Evolutionary conservation across 176 grass and related monocot genomes (phyloP).

Genomic region (Paspalum notatum): DNA sequence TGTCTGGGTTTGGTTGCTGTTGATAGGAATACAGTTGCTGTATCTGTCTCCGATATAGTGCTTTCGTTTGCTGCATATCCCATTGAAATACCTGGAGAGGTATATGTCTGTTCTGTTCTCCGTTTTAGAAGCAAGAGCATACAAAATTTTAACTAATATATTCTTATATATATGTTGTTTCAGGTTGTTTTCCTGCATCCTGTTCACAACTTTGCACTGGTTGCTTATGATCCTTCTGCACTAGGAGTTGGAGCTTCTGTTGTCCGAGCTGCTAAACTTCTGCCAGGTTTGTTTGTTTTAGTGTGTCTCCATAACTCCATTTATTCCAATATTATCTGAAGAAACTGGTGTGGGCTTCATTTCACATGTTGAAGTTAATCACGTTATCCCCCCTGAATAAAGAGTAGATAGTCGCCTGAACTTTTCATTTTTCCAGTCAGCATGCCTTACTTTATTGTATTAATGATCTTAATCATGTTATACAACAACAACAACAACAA

Average conservation of each 20-base stretch:
- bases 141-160: conserved; percentile 28
- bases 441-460: not conserved
- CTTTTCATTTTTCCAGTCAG: conserved; percentile 8
- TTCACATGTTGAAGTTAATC: conserved; percentile 14
- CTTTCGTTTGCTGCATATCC: conserved; percentile 99
- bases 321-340: conserved; percentile 12
- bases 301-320: not conserved
- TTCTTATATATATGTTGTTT: conserved; percentile 38
- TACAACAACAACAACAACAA: too few relatives aligned
- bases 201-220: conserved; percentile 93
- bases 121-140: conserved; percentile 16
- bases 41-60: conserved; percentile 96
- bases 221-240: conserved; percentile 97
- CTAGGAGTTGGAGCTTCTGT: conserved; percentile 87
- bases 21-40: conserved; percentile 93
- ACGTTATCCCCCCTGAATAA: not conserved
- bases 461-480: not conserved
- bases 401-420: not conserved
- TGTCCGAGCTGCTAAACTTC: conserved; percentile 94
- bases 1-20: conserved; percentile 84
- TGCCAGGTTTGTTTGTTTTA: conserved; percentile 77
- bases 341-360: not conserved
- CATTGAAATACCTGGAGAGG: conserved; percentile 99
- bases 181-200: conserved; percentile 99
- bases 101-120: conserved; percentile 39